Base-by-base conservation (phyloP, 2,329 filamentous ascomycete genomes). In the Pyrenophora tritici-repentis region DNA sequence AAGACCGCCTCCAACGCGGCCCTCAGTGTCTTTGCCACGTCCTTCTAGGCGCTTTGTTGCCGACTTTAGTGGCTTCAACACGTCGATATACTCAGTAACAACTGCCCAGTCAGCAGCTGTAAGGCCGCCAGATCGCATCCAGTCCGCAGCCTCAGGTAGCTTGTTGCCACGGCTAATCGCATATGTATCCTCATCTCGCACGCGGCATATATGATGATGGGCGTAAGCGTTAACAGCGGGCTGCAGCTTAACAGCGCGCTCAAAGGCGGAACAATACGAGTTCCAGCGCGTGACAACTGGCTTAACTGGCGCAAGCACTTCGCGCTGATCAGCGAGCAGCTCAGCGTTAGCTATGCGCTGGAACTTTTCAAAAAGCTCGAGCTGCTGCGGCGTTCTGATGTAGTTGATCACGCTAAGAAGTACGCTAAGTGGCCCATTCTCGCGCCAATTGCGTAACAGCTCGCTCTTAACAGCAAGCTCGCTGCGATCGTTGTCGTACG, bases 331-430 rank as follows among this genome's bases (percentile, higher is more conserved):
- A n/a, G n/a, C n/a, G n/a, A n/a, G n/a, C n/a, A n/a, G n/a, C n/a
- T n/a, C n/a, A n/a, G n/a, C n/a, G n/a, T n/a, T n/a, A n/a, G n/a
- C n/a, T n/a, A n/a, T n/a, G n/a, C n/a, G n/a, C n/a, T n/a, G 36
- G 43, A 38, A 42, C 4, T 47, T 52, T 3, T 32, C 13, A 37
- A 53, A 49, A 36, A 44, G 37, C 24, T 33, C 40, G 24, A 39
- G 18, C 32, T 53, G 40, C 24, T 53, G 37, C 6, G 24, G 45
- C n/a, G 41, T 53, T 48, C 44, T 53, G 26, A 53, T 53, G 35
- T 53, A 44, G 26, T 32, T 48, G 26, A 48, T 40, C 1, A 53
- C 39, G 13, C 3, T 12, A 13, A 53, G 22, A 29, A 53, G 50
- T 13, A 48, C 34, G 8, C 50, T 44, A 7, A 53, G 16, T 10